Percentiles rank a stretch among this genome's conserved stretches.
Evolutionary conservation across 169 alveolate genomes (phyloP).

Genomic region (Cryptosporidium ubiquitum): DNA sequence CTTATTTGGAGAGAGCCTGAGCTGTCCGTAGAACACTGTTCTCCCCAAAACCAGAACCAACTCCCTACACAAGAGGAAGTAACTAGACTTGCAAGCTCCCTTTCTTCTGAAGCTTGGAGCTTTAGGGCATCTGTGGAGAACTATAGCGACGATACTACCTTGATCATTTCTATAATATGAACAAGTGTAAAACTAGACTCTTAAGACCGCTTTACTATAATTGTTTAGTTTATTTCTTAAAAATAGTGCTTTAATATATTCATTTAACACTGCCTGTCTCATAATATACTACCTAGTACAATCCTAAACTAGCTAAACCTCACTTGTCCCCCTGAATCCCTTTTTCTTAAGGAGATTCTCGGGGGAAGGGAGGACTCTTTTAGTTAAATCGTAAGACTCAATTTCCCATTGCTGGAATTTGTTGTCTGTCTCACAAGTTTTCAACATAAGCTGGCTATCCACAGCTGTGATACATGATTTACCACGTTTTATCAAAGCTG

Average conservation of each 20-base stretch:
- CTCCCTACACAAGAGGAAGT: slow-evolving; percentile 49
- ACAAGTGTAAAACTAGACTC: neutral
- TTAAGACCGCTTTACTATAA: neutral
- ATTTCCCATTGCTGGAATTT: slow-evolving; percentile 51
- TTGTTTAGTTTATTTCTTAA: neutral
- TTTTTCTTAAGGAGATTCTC: slow-evolving; percentile 37
- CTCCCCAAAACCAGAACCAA: neutral
- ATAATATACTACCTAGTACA: neutral
- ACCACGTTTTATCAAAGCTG: slow-evolving; percentile 6
- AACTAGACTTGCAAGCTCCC: neutral
- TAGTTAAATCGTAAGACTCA: slow-evolving; percentile 17
- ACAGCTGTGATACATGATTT: slow-evolving; percentile 23
- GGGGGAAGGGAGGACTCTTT: slow-evolving; percentile 62
- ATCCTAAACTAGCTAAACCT: neutral
- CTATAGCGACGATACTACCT: slow-evolving; percentile 65
- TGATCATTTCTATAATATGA: slow-evolving; percentile 31
- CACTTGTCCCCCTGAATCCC: slow-evolving; percentile 53
- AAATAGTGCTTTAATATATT: slow-evolving; percentile 25
- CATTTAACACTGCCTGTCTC: neutral
- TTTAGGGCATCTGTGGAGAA: slow-evolving; percentile 70
- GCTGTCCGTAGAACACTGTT: neutral
- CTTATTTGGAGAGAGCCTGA: slow-evolving; percentile 32
- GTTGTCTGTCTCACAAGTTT: slow-evolving; percentile 4
- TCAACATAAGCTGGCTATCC: slow-evolving; percentile 1
- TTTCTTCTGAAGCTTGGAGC: slow-evolving; percentile 49